A percentile compares a stretch with the other conserved stretches of the same genome.
phyloP scores from a whole-genome alignment of 78 protist species.

The Dictyostelium brefeldianum region DNA sequence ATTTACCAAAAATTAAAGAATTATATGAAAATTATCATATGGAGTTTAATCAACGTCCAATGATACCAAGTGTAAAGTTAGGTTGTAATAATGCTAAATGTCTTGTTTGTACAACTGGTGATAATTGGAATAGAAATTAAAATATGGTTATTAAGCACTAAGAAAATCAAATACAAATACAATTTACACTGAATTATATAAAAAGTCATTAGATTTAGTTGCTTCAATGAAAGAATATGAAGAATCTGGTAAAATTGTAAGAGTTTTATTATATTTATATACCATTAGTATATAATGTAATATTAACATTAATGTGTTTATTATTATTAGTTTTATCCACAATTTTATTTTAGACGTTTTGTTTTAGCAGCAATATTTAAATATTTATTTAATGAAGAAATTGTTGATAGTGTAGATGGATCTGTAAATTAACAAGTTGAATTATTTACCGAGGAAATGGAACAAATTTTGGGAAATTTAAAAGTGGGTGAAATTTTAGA shows the following conservation, averaged over 20 bases:
- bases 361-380: background rate
- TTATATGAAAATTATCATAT: background rate
- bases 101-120: background rate
- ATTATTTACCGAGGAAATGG: too few species aligned
- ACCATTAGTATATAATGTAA: too few species aligned
- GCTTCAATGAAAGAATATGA: background rate
- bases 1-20: background rate
- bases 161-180: constrained; percentile 23
- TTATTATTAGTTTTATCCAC: background rate
- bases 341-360: background rate
- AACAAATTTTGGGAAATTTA: too few species aligned
- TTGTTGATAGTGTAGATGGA: background rate
- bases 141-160: background rate
- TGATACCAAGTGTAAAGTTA: too few species aligned
- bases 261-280: too few species aligned
- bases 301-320: too few species aligned
- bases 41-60: too few species aligned
- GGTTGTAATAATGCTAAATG: background rate
- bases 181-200: background rate
- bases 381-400: background rate
- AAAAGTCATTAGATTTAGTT: background rate
- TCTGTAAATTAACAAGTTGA: background rate
- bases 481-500: too few species aligned
- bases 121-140: constrained; percentile 1
- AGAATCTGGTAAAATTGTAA: too few species aligned